phyloP scores from a whole-genome alignment of 805 yeast species.

The Candida stauntonica region DNA sequence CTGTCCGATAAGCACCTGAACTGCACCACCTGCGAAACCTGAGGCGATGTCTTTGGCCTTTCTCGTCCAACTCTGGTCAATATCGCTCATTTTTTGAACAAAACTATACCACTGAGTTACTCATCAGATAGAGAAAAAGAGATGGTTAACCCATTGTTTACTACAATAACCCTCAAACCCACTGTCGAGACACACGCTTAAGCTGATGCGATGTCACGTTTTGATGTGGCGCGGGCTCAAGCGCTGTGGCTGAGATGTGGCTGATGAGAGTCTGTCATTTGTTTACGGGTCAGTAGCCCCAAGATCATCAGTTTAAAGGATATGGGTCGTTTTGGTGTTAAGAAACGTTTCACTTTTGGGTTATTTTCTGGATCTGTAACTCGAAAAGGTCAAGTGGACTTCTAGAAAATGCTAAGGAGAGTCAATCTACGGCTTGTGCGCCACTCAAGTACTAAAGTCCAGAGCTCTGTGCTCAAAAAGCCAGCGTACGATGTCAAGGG shows the following conservation, averaged over 20 bases:
- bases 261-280: neutral
- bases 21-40: conserved; percentile 94
- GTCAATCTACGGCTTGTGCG: neutral
- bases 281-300: neutral
- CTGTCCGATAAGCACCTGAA: conserved; percentile 88
- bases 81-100: neutral
- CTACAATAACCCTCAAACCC: too few relatives aligned
- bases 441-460: conserved; percentile 1
- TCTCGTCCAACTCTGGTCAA: conserved; percentile 15
- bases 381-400: too few relatives aligned
- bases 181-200: conserved; percentile 2
- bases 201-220: conserved; percentile 14
- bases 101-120: neutral
- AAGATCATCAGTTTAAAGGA: too few relatives aligned
- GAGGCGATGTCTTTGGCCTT: conserved; percentile 58
- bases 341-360: neutral
- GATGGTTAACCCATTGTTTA: too few relatives aligned
- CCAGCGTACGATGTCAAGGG: conserved; percentile 34
- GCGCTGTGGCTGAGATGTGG: conserved; percentile 4
- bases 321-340: neutral
- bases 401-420: neutral
- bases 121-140: too few relatives aligned
- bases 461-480: conserved; percentile 21
- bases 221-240: conserved; percentile 2
- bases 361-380: too few relatives aligned